Evolutionary conservation across 2,329 filamentous ascomycete species (phyloP).

Genomic region (Blumeria graminis): DNA sequence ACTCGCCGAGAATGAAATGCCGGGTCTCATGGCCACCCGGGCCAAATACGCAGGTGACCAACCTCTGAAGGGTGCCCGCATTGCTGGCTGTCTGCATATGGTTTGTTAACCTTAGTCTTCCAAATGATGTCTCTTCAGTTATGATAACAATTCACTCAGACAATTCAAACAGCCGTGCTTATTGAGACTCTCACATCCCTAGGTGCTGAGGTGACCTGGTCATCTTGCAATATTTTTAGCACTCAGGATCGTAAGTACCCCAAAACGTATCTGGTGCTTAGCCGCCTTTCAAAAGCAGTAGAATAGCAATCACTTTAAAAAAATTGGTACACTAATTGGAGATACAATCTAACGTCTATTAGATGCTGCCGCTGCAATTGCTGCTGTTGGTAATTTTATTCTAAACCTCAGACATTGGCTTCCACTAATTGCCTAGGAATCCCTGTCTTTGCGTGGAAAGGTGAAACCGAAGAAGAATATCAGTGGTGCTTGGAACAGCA

Average conservation of each 20-base stretch:
- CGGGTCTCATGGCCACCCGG: constrained; percentile 89
- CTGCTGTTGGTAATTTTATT: constrained; percentile 26
- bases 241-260: constrained; percentile 48
- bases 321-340: neutral
- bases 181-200: constrained; percentile 92
- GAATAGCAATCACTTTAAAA: neutral
- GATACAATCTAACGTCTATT: neutral
- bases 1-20: constrained; percentile 91
- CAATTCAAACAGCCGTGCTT: constrained; percentile 96
- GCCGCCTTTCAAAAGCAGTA: neutral
- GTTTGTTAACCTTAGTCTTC: neutral
- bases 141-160: constrained; percentile 17
- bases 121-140: neutral
- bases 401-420: no score
- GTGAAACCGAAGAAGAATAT: constrained; percentile 98
- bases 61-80: constrained; percentile 81
- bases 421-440: constrained; percentile 28
- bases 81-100: constrained; percentile 60
- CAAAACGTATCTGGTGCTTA: neutral
- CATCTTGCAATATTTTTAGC: constrained; percentile 98
- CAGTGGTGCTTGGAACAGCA: constrained; percentile 99
- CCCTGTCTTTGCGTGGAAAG: constrained; percentile 57
- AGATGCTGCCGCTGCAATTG: constrained; percentile 74
- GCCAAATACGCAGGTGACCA: constrained; percentile 78
- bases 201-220: constrained; percentile 96